Percentiles rank a stretch among this genome's conserved stretches.
These are phyloP conservation scores for Nemania sp. DNA, from an alignment of 2,329 filamentous ascomycete genomes.

Conservation along the genomic window DNA sequence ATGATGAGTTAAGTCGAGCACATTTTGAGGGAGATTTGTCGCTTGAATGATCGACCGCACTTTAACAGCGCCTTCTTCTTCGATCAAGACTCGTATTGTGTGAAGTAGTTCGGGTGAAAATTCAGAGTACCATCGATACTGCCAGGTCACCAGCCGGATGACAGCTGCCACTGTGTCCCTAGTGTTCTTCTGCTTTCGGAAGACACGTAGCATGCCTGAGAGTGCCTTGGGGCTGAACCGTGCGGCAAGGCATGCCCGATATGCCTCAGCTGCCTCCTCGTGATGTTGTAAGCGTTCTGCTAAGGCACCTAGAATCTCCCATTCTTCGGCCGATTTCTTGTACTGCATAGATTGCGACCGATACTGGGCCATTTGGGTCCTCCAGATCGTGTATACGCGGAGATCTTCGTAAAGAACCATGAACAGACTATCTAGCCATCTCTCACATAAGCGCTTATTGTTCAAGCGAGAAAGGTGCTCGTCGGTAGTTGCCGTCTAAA, in stretches of 20 bases:
- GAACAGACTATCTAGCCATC: constrained; percentile 97
- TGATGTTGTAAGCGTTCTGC: constrained; percentile 90
- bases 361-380: constrained; percentile 95
- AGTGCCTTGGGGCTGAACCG: constrained; percentile 94
- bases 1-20: constrained; percentile 92
- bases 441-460: constrained; percentile 94
- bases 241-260: constrained; percentile 81
- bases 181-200: constrained; percentile 77
- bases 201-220: constrained; percentile 77
- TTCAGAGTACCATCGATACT: constrained; percentile 99
- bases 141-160: constrained; percentile 93
- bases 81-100: constrained; percentile 88
- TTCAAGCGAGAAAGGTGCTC: constrained; percentile 86
- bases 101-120: constrained; percentile 91
- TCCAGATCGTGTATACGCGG: constrained; percentile 98
- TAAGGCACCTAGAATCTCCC: constrained; percentile 94
- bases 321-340: constrained; percentile 95
- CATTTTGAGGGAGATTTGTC: constrained; percentile 88
- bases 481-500: constrained; percentile 64
- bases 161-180: constrained; percentile 81
- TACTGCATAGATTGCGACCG: constrained; percentile 92
- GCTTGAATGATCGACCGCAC: constrained; percentile 96
- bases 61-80: constrained; percentile 97
- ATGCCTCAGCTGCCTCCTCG: constrained; percentile 91
- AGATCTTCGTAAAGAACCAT: constrained; percentile 99